A percentile compares a stretch with the other conserved stretches of the same genome.
Conservation (phyloP, 23 red algal genomes). For the Porphyridium purpureum region DNA sequence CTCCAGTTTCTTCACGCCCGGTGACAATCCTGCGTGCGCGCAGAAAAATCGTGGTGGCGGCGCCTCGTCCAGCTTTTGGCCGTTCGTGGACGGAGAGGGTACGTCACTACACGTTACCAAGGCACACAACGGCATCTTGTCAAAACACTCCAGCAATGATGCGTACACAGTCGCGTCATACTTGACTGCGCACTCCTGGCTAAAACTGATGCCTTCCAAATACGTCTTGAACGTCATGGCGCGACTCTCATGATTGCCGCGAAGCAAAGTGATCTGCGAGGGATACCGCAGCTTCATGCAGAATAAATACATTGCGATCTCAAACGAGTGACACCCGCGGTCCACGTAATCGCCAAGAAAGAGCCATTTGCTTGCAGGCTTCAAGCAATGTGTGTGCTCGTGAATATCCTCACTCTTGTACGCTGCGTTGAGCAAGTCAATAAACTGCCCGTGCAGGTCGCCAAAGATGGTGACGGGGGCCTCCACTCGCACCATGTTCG, state of each 20-base stretch:
- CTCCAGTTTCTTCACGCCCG: neutral
- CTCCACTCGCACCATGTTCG: neutral
- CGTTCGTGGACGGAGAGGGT: too few species aligned
- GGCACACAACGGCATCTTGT: too few species aligned
- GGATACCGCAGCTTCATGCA: neutral
- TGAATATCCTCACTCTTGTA: neutral
- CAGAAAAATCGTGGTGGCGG: neutral
- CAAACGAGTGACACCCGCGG: neutral
- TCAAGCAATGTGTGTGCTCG: neutral
- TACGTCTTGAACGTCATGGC: too few species aligned
- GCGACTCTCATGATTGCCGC: neutral
- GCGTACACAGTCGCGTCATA: too few species aligned
- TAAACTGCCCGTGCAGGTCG: conserved; percentile 4
- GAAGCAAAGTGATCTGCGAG: neutral
- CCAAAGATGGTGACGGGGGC: neutral
- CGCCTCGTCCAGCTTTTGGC: too few species aligned
- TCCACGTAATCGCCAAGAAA: conserved; percentile 1
- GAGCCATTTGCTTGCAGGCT: neutral
- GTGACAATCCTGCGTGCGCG: neutral
- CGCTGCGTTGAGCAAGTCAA: neutral
- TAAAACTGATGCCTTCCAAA: too few species aligned
- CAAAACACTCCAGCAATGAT: too few species aligned
- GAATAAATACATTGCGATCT: neutral
- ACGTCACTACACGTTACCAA: too few species aligned
- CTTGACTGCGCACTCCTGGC: too few species aligned